Base-by-base conservation (phyloP, 768 basidiomycete species). In the Tylopilus subfusipes region DNA sequence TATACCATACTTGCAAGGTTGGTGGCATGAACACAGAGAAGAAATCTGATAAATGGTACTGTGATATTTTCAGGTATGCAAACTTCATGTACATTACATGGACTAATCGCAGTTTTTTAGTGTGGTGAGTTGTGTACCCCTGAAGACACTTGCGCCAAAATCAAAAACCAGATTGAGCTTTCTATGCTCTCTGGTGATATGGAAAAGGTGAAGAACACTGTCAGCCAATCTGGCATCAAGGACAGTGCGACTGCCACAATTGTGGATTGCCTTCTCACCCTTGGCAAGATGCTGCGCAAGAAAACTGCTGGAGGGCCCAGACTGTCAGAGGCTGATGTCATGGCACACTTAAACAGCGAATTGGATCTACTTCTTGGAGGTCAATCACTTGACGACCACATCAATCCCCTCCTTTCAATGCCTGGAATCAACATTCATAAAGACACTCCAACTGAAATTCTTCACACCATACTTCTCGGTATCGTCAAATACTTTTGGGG, bases 201-300 rank as follows among this genome's bases (percentile, higher is more conserved):
- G 0, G 50, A 57, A 1, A 65, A 65, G 14, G 46, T 65, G 0
- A 57, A 29, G 8, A 46, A 19, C 0, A 13, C 40, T 2, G 11
- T 78, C 39, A 72, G 72, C 1, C 72, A 75, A 48, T 74, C 78
- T 45, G 75, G 76, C 0, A 33, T 55, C 5, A 56, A 72, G 13
- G 63, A 77, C 7, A 62, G 70, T 0, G 50, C 60, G 1, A 64
- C 68, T 25, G 66, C 76, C 16, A 27, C 50, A 0, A 49, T 76
- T 2, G 71, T 61, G 0, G 72, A 63, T 67, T 73, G 39, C 7
- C 65, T 47, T 39, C 73, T 38, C 55, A 59, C 44, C 63, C 75
- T 31, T 71, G 78, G 42, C 42, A 62, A 59, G 48, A 4, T 1
- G 0, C 39, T 63, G 1, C 4, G 31, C 0, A 63, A 61, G 47